Base-by-base conservation (phyloP, 2,329 filamentous ascomycete genomes). In the Tolypocladium nubicola region DNA sequence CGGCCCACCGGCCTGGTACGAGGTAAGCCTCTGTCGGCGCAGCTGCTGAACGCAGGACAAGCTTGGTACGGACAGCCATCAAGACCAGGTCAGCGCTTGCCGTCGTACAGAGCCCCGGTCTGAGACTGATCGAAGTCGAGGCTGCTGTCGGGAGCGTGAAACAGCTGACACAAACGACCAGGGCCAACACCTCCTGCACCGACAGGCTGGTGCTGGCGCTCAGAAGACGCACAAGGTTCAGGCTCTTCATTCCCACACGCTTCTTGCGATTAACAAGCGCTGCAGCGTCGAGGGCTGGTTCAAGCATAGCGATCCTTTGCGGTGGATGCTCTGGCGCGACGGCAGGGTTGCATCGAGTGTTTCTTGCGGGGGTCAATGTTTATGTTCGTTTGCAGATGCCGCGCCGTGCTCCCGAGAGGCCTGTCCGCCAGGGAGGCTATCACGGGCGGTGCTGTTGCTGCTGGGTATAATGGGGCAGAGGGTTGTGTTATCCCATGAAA, bases 331-430 rank as follows among this genome's bases (percentile, higher is more conserved):
- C 38, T 41, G 52, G 33, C 33, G 14, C 21, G 23, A 38, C 41
- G 33, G 54, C 54, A 55, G 45, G 41, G 54, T 55, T 47, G 53
- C 53, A 55, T 30, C 26, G 19, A 49, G 14, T 49, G n/a, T n/a
- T 37, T 38, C 33, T 26, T 47, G 26, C 26, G 19, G n/a, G 16
- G 39, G 4, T 10, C 19, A 19, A 30, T 2, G 30, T 23, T 4
- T 10, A 21, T 9, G 23, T 50, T 33, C 16, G 23, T 50, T 33
- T 16, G 4, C 26, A 11, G 19, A 35, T 21, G 30, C 47, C 35
- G 19, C 30, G 26, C 16, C 26, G 23, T 19, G 16, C 1, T 35
- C 9, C 26, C 26, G 11, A 35, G 13, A 3, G 4, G 16, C 47
- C 47, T 52, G 19, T 16, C 16, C 45, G 26, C 30, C 45, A 33